Conservation (phyloP, 1,139 yeast genomes). For the Suhomyces wounanorum region DNA sequence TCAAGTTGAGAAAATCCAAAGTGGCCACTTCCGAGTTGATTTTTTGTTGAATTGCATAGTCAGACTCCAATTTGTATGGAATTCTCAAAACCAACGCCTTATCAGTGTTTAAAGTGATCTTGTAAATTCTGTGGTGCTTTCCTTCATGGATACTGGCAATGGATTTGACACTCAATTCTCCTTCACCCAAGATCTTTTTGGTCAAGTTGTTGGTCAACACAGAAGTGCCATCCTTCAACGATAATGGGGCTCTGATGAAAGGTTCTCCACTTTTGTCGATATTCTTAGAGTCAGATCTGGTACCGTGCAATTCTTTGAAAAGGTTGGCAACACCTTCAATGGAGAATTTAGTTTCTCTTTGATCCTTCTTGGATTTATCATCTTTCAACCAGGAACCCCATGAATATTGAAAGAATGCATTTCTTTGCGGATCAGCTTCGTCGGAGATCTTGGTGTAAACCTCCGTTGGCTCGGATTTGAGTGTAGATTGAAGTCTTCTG, state of each 20-base stretch:
- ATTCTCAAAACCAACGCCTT: constrained; percentile 73
- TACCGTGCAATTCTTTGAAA: constrained; percentile 40
- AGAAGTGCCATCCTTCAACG: constrained; percentile 43
- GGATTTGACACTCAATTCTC: constrained; percentile 57
- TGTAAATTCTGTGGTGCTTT: constrained; percentile 85
- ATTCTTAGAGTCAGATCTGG: constrained; percentile 26
- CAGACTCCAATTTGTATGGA: constrained; percentile 75
- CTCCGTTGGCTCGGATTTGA: constrained; percentile 32
- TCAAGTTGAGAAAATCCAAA: constrained; percentile 69
- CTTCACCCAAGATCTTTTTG: constrained; percentile 42
- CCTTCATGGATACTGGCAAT: constrained; percentile 91
- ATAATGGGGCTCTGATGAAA: constrained; percentile 36
- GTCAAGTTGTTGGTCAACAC: constrained; percentile 50
- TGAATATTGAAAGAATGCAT: constrained; percentile 77
- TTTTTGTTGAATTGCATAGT: constrained; percentile 62
- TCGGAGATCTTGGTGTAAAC: constrained; percentile 57
- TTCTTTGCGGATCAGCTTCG: constrained; percentile 67
- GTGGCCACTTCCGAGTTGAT: constrained; percentile 93
- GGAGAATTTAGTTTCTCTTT: constrained; percentile 81
- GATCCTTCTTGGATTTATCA: constrained; percentile 70
- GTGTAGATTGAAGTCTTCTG: constrained; percentile 16
- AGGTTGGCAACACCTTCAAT: constrained; percentile 68
- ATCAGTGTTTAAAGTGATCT: constrained; percentile 62
- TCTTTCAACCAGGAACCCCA: constrained; percentile 96
- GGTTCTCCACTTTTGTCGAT: constrained; percentile 29